phyloP scores from a whole-genome alignment of 768 basidiomycete genomes.

The Pulveroboletus ravenelii region DNA sequence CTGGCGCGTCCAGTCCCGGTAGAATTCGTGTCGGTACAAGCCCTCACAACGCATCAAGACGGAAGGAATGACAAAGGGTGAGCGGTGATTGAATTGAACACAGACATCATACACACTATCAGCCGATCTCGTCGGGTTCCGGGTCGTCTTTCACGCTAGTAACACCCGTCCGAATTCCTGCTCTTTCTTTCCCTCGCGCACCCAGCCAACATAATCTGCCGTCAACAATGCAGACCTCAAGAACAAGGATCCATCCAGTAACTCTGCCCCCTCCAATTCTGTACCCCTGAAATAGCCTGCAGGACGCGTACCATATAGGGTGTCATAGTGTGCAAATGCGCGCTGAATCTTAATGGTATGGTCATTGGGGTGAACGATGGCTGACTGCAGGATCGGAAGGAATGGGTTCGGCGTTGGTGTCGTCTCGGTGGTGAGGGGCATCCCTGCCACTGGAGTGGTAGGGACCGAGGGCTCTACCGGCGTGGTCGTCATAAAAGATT shows the following conservation, averaged over 20 bases:
- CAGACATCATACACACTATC: no score
- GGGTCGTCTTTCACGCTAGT: no score
- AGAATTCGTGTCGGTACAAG: no score
- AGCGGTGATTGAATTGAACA: no score
- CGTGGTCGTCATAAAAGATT: conserved; percentile 27
- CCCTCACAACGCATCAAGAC: no score
- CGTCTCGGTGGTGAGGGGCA: conserved; percentile 9
- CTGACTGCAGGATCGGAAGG: conserved; percentile 36
- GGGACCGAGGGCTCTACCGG: conserved; percentile 15
- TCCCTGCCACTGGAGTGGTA: not conserved
- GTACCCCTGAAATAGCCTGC: conserved; percentile 28
- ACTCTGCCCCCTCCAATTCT: conserved; percentile 28
- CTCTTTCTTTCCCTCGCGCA: conserved; percentile 31
- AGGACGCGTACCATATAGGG: conserved; percentile 26
- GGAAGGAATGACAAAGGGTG: no score
- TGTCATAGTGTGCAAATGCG: conserved; percentile 30
- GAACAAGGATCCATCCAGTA: conserved; percentile 36
- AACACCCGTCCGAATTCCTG: no score
- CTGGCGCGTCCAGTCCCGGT: no score
- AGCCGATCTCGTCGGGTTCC: no score
- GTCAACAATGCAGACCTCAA: conserved; percentile 29
- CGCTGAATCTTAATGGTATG: conserved; percentile 33
- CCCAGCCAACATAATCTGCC: conserved; percentile 35
- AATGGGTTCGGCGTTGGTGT: conserved; percentile 35
- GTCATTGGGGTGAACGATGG: conserved; percentile 33